A percentile compares a stretch with the other conserved stretches of the same genome.
Evolutionary conservation across 2,329 filamentous ascomycete species (phyloP).

Genomic region (Pestalotiopsis sp.): DNA sequence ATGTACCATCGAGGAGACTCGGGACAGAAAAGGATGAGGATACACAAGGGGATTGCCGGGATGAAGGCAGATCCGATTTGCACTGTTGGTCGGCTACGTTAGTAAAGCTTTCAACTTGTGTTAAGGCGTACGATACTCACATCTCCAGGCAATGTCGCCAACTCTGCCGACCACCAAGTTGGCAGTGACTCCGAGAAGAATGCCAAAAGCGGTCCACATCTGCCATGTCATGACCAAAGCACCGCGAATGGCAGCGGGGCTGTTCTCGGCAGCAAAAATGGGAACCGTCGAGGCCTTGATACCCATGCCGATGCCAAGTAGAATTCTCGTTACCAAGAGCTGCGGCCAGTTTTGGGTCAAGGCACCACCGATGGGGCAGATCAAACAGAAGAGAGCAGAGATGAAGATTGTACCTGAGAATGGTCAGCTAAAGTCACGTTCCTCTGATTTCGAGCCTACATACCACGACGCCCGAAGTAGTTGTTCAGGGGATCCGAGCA

Average conservation of each 20-base stretch:
- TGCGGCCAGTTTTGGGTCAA: constrained; percentile 53
- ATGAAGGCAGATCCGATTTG: constrained; percentile 27
- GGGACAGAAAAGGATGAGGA: constrained; percentile 35
- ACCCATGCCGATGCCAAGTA: constrained; percentile 69
- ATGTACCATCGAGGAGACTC: constrained; percentile 54
- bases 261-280: constrained; percentile 65
- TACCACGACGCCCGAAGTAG: constrained; percentile 44
- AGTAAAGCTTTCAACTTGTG: constrained; percentile 3
- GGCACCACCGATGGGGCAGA: constrained; percentile 25
- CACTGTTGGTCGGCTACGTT: constrained; percentile 12
- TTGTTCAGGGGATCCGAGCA: constrained; percentile 47
- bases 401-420: constrained; percentile 16
- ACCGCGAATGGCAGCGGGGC: constrained; percentile 62
- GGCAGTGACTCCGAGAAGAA: constrained; percentile 57
- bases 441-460: neutral
- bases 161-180: constrained; percentile 62
- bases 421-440: neutral
- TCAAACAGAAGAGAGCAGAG: constrained; percentile 27
- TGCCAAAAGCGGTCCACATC: constrained; percentile 50
- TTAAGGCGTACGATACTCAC: constrained; percentile 15
- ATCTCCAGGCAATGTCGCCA: constrained; percentile 36
- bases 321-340: constrained; percentile 68
- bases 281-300: constrained; percentile 64
- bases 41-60: constrained; percentile 20
- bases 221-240: constrained; percentile 75